Conservation (phyloP, 345 rosid genomes). For the Sisymbrium altissimum region DNA sequence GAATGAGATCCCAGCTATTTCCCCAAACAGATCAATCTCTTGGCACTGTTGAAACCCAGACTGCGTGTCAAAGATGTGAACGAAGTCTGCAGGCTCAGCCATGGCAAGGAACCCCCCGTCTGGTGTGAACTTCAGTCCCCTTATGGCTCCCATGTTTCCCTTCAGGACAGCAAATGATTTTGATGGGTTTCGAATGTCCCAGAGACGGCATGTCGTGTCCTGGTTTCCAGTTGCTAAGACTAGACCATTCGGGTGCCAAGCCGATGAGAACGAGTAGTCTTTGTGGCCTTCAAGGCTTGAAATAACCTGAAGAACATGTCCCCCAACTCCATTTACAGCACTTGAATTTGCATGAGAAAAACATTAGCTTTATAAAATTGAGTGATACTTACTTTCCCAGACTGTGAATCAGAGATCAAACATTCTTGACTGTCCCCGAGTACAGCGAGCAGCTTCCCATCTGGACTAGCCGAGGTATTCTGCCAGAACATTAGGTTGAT, state of each 20-base stretch:
- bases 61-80: slow-evolving; percentile 58
- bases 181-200: slow-evolving; percentile 73
- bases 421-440: slow-evolving; percentile 75
- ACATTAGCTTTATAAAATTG: background rate
- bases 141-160: slow-evolving; percentile 89
- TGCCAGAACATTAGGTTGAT: slow-evolving; percentile 10
- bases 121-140: slow-evolving; percentile 61
- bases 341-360: background rate
- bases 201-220: slow-evolving; percentile 71
- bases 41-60: slow-evolving; percentile 58
- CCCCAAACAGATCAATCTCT: slow-evolving; percentile 84
- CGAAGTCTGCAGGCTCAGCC: slow-evolving; percentile 86
- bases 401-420: slow-evolving; percentile 62
- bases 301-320: slow-evolving; percentile 28
- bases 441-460: slow-evolving; percentile 61
- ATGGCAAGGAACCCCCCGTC: slow-evolving; percentile 74
- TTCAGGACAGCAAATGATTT: slow-evolving; percentile 61
- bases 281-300: slow-evolving; percentile 60
- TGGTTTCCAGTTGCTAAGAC: slow-evolving; percentile 80
- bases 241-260: slow-evolving; percentile 79
- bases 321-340: background rate
- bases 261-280: slow-evolving; percentile 83
- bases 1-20: slow-evolving; percentile 79
- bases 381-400: slow-evolving; percentile 52
- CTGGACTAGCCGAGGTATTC: slow-evolving; percentile 67